phyloP scores from a whole-genome alignment of 1,139 yeast genomes.

The Pichia kudriavzevii region DNA sequence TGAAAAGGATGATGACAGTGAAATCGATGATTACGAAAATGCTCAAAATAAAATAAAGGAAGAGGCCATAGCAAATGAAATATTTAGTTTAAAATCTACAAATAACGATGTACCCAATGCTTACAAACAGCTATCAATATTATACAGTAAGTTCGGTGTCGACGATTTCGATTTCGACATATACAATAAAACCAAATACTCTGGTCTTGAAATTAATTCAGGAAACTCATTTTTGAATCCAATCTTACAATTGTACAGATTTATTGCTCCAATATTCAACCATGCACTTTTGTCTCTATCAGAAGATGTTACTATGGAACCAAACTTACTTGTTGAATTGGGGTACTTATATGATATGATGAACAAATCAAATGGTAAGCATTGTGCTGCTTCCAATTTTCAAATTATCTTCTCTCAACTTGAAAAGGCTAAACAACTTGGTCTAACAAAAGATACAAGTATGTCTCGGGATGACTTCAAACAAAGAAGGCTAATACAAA shows the following conservation, averaged over 20 bases:
- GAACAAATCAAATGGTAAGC: conserved; percentile 66
- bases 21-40: conserved; percentile 15
- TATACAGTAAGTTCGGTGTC: conserved; percentile 86
- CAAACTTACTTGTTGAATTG: conserved; percentile 64
- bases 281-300: conserved; percentile 49
- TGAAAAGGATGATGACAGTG: conserved; percentile 41
- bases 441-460: conserved; percentile 45
- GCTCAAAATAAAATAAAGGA: background rate
- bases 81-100: conserved; percentile 19
- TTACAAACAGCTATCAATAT: conserved; percentile 66
- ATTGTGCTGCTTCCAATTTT: conserved; percentile 70
- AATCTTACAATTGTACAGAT: conserved; percentile 73
- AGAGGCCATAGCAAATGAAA: conserved; percentile 1
- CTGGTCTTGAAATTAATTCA: conserved; percentile 87
- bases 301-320: conserved; percentile 49
- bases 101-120: conserved; percentile 55
- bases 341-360: conserved; percentile 92
- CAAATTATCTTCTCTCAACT: conserved; percentile 41
- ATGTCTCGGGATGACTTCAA: conserved; percentile 24
- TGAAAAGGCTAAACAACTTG: conserved; percentile 40
- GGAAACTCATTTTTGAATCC: conserved; percentile 80
- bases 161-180: conserved; percentile 88
- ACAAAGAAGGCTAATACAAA: conserved; percentile 36
- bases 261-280: conserved; percentile 66
- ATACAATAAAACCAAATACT: conserved; percentile 63